Base-by-base conservation (phyloP, 257 asterid species). In the Solanum pinnatisectum region DNA sequence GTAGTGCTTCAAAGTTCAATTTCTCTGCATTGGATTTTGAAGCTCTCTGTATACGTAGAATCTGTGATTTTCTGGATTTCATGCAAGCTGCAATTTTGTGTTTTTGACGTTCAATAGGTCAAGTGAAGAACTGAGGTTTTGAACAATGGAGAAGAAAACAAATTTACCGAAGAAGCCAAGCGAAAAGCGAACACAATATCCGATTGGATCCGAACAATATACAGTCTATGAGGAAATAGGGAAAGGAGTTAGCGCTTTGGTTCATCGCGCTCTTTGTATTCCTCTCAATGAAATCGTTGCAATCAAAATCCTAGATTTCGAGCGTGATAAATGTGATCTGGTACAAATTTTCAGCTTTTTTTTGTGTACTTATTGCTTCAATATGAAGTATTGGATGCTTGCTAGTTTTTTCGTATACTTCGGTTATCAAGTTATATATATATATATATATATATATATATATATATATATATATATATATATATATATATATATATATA, bases 291-390 rank as follows among this genome's bases (percentile, higher is more conserved):
- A 95, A 88, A 94, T 93, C 79, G 96, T 95, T 77, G 98, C 98
- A 9, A 96, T 95, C 87, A 95, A 95, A 93, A 92, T 92, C 88
- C 93, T 95, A 92, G 98, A 95, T 95, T 96, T 95, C 94, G 98
- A 95, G 91, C 96, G 98, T 39, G 95, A 96, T 93, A 92, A 92
- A 25, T 94, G 94, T 93, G 95, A 94, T 94, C 94, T 95, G 95
- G 98, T 94, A 88, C 87, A 92, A 2, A 13, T 25, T 40, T 13
- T 42, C 49, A 12, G 13, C 22, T n/a, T 39, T 15, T n/a, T 77
- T 77, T 77, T 76, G 5, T 23, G 6, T 77, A 77, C 5, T 77
- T 77, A 40, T 42, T 12, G 83, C 52, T 20, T 22, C 25, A 22
- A 22, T 74, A 20, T 74, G 32, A 37, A 77, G 36, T 20, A 36